Base-by-base conservation (phyloP, 164 flowering plant genomes). In the Tetracentron sinense region DNA sequence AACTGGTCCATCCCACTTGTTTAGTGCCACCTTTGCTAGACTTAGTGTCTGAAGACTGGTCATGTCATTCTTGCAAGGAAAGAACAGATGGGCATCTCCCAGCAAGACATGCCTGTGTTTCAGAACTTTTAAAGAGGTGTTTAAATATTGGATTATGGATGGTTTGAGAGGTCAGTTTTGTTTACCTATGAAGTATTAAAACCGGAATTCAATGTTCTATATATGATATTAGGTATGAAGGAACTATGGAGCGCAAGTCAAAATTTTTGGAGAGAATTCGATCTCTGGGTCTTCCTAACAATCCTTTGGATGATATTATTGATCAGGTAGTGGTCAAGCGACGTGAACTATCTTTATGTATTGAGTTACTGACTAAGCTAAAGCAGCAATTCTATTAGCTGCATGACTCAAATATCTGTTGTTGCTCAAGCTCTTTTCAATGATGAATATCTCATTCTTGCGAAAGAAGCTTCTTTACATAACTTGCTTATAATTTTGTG, bases 221-320 rank as follows among this genome's bases (percentile, higher is more conserved):
- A 61, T 42, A n/a, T 68, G 52, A 46, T 72, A 31, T 42, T 61
- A 94, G 99, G 83, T 91, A 89, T 80, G 89, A 89, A 77, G 88
- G 74, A 63, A 97, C 99, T 44, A 51, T 74, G 63, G 92, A 86
- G 73, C 90, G 96, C 11, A 91, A 91, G 72, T 68, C 79, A 20
- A 82, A 86, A 68, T 83, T 91, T 63, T 66, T 89, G 76, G 99
- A 91, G 33, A 83, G 89, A 65, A 79, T 89, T 64, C 95, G 96
- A 35, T 77, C 90, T 42, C 59, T 94, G 80, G 82, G 79, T 82
- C 96, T 94, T 66, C 99, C 97, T 42, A 91, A 89, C 74, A 94
- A 94, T 79, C 99, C 97, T 47, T 71, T 94, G 80, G 97, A 94
- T 82, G 99, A 94, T 73, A 77, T 93, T 38, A 80, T 90, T 78